Evolutionary conservation across 805 yeast genomes (phyloP).

Genomic region (Dipodascus geniculatus): DNA sequence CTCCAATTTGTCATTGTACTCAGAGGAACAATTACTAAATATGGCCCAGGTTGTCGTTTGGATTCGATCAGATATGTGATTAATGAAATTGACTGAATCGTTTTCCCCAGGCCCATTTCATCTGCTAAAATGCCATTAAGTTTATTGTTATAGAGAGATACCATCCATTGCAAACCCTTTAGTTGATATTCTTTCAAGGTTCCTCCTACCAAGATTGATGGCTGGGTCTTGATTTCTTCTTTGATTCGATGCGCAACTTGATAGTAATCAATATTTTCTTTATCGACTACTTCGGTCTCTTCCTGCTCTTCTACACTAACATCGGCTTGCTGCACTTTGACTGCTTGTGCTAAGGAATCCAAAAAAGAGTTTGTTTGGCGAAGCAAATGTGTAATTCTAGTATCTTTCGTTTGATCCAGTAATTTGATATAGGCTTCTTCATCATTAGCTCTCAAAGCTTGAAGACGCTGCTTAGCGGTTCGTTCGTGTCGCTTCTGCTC

Average conservation of each 20-base stretch:
- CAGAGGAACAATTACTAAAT: slow-evolving; percentile 85
- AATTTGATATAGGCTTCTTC: slow-evolving; percentile 95
- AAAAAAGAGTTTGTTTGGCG: slow-evolving; percentile 85
- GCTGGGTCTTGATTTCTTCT: slow-evolving; percentile 72
- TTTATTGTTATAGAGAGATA: slow-evolving; percentile 83
- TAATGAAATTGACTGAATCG: slow-evolving; percentile 86
- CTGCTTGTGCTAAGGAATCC: slow-evolving; percentile 88
- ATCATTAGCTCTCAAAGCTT: slow-evolving; percentile 90
- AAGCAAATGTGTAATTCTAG: slow-evolving; percentile 89
- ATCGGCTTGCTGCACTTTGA: slow-evolving; percentile 75
- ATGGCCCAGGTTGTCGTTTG: slow-evolving; percentile 74
- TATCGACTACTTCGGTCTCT: slow-evolving; percentile 17
- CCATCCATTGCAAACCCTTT: slow-evolving; percentile 98
- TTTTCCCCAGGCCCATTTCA: slow-evolving; percentile 97
- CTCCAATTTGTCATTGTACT: slow-evolving; percentile 95
- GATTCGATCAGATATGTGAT: slow-evolving; percentile 70
- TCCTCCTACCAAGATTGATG: slow-evolving; percentile 81
- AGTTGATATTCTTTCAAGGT: slow-evolving; percentile 84
- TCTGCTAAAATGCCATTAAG: slow-evolving; percentile 94
- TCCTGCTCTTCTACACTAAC: slow-evolving; percentile 31
- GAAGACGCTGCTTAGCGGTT: slow-evolving; percentile 95
- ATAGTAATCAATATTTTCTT: slow-evolving; percentile 76
- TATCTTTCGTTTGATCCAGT: slow-evolving; percentile 93
- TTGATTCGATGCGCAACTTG: slow-evolving; percentile 83
- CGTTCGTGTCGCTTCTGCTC: slow-evolving; percentile 82